Evolutionary conservation across 768 basidiomycete species (phyloP).

Genomic region (Rhodotorula kratochvilovae): DNA sequence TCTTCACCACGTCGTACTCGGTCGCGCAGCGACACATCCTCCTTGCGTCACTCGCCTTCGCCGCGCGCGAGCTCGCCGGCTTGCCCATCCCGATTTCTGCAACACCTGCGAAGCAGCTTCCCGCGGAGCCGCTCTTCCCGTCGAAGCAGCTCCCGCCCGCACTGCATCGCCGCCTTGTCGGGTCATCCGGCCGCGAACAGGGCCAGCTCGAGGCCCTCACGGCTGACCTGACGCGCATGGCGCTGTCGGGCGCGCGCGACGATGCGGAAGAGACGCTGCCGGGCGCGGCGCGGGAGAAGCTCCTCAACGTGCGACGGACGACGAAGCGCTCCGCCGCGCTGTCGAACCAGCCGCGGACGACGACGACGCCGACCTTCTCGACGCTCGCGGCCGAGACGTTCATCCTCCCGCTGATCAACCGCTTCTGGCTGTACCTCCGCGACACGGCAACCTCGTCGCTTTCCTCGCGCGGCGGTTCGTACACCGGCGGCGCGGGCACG

Average conservation of each 20-base stretch:
- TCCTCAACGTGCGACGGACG: slow-evolving; percentile 58
- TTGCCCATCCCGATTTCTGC: slow-evolving; percentile 41
- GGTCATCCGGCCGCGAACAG: slow-evolving; percentile 40
- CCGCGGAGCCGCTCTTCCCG: slow-evolving; percentile 56
- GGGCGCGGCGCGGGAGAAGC: slow-evolving; percentile 66
- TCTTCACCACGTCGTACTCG: slow-evolving; percentile 91
- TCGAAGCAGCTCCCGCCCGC: slow-evolving; percentile 69
- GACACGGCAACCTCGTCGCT: slow-evolving; percentile 66
- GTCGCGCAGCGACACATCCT: slow-evolving; percentile 76
- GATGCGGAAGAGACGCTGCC: slow-evolving; percentile 58
- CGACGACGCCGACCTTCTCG: slow-evolving; percentile 48
- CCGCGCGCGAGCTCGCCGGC: slow-evolving; percentile 73
- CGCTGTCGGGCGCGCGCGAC: slow-evolving; percentile 62
- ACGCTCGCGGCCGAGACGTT: slow-evolving; percentile 81
- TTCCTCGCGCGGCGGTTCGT: slow-evolving; percentile 42
- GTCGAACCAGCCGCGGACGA: neutral
- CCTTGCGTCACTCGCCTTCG: slow-evolving; percentile 77
- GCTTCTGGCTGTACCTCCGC: slow-evolving; percentile 90
- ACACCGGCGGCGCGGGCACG: slow-evolving; percentile 62
- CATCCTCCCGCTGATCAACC: slow-evolving; percentile 79
- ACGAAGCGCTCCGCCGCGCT: neutral
- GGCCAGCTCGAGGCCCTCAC: slow-evolving; percentile 59
- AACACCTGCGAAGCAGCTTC: neutral
- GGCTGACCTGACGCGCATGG: slow-evolving; percentile 59
- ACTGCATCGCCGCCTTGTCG: slow-evolving; percentile 67